Base-by-base conservation (phyloP, 768 basidiomycete species). In the Russula abietina region DNA sequence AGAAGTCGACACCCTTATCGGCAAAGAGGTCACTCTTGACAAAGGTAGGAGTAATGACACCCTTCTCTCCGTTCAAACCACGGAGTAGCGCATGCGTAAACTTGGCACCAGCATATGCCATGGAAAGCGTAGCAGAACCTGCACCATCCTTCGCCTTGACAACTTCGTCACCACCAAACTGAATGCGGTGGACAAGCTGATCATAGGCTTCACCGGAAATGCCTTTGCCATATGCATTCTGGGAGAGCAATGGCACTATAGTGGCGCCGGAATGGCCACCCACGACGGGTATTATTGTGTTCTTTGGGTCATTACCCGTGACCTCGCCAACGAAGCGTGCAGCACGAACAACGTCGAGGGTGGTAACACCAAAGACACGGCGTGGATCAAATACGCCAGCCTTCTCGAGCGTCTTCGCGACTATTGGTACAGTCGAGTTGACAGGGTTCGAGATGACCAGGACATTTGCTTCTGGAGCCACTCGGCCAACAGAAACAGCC, bases 371-470 rank as follows among this genome's bases (percentile, higher is more conserved):
- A 75, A 97, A 98, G 70, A 98, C 75, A 69, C 83, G 89, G 63
- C 79, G 78, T 59, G 93, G 92, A 80, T 99, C 85, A 78, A 89
- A 98, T 63, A 91, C 91, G 65, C 94, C 94, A 14, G 89, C 89
- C 75, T 93, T 91, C 78, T 90, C 84, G 74, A 97, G 87, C 62
- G 90, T 89, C 68, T 86, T 83, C 50, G 94, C 93, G 69, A 97
- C 94, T 70, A 99, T 97, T 70, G 97, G 96, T 63, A 98, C 97
- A 65, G 97, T 98, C 56, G 89, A 91, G 82, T 92, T 93, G 81
- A 97, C 96, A 59, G 96, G 96, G 87, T 99, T 99, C 70, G 95
- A 96, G 77, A 99, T 99, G 77, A 98, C 87, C 69, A 93, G 85
- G 71, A 98, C 82, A 77, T 91, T 86, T n/a, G 97, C 97, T 56